phyloP scores from a whole-genome alignment of 345 rosid species.

The Brassica nigra region DNA sequence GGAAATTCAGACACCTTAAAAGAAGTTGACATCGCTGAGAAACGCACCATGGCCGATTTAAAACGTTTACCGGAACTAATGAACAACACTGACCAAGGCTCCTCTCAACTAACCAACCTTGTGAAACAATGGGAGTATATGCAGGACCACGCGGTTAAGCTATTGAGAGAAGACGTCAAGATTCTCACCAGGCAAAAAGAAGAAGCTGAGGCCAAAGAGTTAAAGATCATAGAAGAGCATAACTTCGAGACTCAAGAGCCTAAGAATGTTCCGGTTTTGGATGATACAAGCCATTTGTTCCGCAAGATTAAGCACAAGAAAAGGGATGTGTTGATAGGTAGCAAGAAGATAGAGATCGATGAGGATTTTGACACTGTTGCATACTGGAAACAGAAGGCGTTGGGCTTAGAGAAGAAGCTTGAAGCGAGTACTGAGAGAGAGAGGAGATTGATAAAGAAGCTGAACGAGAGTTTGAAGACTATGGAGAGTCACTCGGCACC shows the following conservation, averaged over 20 bases:
- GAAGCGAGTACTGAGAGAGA: conserved; percentile 81
- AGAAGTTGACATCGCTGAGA: conserved; percentile 66
- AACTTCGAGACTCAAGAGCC: conserved; percentile 65
- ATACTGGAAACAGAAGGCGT: conserved; percentile 79
- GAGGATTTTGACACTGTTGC: conserved; percentile 70
- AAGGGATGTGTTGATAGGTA: conserved; percentile 51
- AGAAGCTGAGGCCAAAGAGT: conserved; percentile 79
- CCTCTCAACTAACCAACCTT: conserved; percentile 78
- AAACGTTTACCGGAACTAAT: conserved; percentile 64
- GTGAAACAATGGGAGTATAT: conserved; percentile 86
- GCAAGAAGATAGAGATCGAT: conserved; percentile 59
- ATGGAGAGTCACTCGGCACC: conserved; percentile 79
- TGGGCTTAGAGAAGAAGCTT: conserved; percentile 62
- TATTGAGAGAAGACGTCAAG: conserved; percentile 81
- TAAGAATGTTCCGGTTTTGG: conserved; percentile 66
- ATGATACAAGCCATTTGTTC: conserved; percentile 57
- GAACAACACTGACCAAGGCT: conserved; percentile 64
- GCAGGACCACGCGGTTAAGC: conserved; percentile 79
- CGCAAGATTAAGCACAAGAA: conserved; percentile 59
- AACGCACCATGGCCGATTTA: conserved; percentile 63
- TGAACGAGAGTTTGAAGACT: conserved; percentile 64
- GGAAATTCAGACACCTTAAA: conserved; percentile 86
- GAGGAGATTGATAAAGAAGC: conserved; percentile 62
- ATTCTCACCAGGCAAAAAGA: conserved; percentile 71
- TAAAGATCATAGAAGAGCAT: conserved; percentile 84